Base-by-base conservation (phyloP, 768 basidiomycete species). In the Pulveroboletus sp. region DNA sequence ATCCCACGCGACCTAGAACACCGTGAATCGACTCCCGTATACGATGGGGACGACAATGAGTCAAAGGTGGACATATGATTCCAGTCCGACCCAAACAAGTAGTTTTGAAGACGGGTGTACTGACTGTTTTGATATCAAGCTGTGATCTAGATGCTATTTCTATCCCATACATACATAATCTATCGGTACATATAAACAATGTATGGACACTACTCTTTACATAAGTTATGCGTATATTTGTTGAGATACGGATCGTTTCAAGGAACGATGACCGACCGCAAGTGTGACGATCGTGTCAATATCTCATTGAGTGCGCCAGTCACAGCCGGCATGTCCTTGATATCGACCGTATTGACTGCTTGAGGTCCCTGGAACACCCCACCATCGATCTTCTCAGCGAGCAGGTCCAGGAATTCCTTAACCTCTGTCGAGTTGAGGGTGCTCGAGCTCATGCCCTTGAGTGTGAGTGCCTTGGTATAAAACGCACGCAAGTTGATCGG, bases 371-470 rank as follows among this genome's bases (percentile, higher is more conserved):
- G 47, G 11, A 69, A 52, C 10, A 43, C 33, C 1, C 67, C 69
- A 13, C 25, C 35, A 38, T 68, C 69, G 29, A 70, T 63, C 53
- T 69, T 69, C 1, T 38, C 37, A 9, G 69, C 55, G 16, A 68
- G 54, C 20, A 58, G 6, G 34, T 68, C 69, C 40, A 68, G 23
- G 21, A 68, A 59, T 2, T 32, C 48, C 52, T 69, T 68, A 23
- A 67, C 50, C 21, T 65, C 60, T 2, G 25, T 19, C 7, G 57
- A 40, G 19, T 34, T 20, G 2, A 68, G 47, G 17, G 63, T 56
- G 43, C 59, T 60, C 34, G 67, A 70, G 35, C 38, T 47, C 65
- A 68, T 66, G 1, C 67, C 67, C 43, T 59, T 69, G 47, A 68
- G 51, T 1, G 66, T 64, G 34, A 68, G 21, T 9, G 59, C 54